These are phyloP conservation scores for Geoglossum cookeanum DNA, from an alignment of 2,329 filamentous ascomycete species.

Conservation along the genomic window DNA sequence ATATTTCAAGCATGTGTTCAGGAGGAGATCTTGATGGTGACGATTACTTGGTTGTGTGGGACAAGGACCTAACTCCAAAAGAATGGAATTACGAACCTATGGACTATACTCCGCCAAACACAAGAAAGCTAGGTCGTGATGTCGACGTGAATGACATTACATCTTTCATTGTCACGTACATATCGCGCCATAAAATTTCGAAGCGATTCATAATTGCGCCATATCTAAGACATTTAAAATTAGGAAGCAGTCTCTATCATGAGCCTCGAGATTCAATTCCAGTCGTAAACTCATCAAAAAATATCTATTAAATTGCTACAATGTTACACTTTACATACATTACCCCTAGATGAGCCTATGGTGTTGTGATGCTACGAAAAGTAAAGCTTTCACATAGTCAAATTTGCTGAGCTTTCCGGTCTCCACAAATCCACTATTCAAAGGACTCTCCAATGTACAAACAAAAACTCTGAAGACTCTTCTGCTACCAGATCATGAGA, in stretches of 20 bases:
- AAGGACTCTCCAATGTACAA: background rate
- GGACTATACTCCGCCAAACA: constrained; percentile 45
- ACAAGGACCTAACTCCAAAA: constrained; percentile 48
- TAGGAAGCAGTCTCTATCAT: background rate
- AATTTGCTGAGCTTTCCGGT: background rate
- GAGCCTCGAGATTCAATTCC: background rate
- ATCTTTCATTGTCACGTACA: constrained; percentile 56
- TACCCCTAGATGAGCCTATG: background rate
- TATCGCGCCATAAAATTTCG: too few relatives aligned
- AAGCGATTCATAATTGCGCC: too few relatives aligned
- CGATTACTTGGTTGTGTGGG: constrained; percentile 91
- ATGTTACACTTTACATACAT: background rate
- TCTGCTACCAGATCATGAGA: background rate
- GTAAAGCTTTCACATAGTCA: background rate
- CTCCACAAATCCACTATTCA: background rate
- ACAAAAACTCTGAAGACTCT: background rate
- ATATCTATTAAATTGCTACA: background rate
- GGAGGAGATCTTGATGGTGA: constrained; percentile 92
- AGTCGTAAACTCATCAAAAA: background rate
- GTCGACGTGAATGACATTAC: constrained; percentile 58
- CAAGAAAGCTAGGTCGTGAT: constrained; percentile 35
- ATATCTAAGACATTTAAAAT: background rate
- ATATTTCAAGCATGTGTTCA: constrained; percentile 84
- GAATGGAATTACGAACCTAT: constrained; percentile 60
- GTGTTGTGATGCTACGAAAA: background rate